Conservation (phyloP, 345 rosid species). For the Eucalyptus pauciflora region DNA sequence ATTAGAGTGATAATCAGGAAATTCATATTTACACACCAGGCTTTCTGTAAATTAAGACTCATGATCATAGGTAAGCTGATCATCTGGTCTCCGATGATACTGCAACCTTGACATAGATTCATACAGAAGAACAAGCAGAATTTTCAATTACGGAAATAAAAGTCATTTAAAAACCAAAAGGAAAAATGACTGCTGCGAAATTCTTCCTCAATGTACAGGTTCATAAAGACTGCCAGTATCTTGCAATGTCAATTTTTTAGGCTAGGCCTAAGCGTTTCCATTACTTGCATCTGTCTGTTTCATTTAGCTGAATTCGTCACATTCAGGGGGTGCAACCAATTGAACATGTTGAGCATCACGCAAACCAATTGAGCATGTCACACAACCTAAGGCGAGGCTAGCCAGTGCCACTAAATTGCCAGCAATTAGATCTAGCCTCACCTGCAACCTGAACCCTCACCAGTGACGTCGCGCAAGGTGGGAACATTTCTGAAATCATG, state of each 20-base stretch:
- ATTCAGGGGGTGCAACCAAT: background rate
- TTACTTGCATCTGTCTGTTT: background rate
- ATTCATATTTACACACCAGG: background rate
- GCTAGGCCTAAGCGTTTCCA: background rate
- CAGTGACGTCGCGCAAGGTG: background rate
- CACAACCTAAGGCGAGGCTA: background rate
- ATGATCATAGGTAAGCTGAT: background rate
- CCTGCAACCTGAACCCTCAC: no score
- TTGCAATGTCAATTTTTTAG: background rate
- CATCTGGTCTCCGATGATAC: background rate
- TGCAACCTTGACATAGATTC: background rate
- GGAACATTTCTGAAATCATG: no score
- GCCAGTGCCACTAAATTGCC: no score
- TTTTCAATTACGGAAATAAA: no score
- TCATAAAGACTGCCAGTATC: no score
- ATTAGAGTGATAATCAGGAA: background rate
- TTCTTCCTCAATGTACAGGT: background rate
- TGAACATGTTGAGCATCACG: background rate
- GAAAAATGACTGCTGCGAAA: background rate
- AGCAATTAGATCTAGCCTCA: no score
- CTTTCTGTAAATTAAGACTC: background rate
- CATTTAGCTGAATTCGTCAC: background rate
- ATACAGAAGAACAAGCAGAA: background rate
- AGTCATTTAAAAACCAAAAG: background rate
- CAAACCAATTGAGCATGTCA: background rate